Evolutionary conservation across 2,329 filamentous ascomycete species (phyloP).

Genomic region (Aureobasidium sp.): DNA sequence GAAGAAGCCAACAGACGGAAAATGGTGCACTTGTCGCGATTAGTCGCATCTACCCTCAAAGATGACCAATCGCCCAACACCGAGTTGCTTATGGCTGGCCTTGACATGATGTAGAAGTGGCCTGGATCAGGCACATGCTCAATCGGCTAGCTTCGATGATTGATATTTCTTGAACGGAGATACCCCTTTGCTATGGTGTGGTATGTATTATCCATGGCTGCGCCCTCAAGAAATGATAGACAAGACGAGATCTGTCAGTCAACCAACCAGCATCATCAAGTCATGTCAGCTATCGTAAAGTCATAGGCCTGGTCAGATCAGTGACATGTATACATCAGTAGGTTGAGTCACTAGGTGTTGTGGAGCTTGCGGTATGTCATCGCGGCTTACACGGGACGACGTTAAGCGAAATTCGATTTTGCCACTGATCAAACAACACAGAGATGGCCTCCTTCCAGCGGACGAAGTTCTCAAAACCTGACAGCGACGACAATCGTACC

Average conservation of each 20-base stretch:
- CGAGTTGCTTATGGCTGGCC: slow-evolving; percentile 32
- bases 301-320: background rate
- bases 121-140: no score
- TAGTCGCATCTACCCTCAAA: slow-evolving; percentile 16
- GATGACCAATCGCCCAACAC: slow-evolving; percentile 23
- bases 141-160: background rate
- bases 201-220: background rate
- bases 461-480: no score
- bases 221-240: background rate
- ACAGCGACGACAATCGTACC: background rate
- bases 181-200: background rate
- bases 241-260: background rate
- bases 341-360: background rate
- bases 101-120: slow-evolving; percentile 32
- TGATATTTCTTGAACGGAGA: background rate
- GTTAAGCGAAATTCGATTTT: no score
- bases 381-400: background rate
- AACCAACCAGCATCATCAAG: background rate
- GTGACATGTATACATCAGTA: background rate
- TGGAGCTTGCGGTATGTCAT: background rate
- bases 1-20: slow-evolving; percentile 56
- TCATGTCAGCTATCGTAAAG: background rate
- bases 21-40: slow-evolving; percentile 35
- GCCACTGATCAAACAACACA: background rate
- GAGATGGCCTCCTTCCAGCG: background rate